phyloP scores from a whole-genome alignment of 768 basidiomycete species.

The Boletus pseudopeckii region DNA sequence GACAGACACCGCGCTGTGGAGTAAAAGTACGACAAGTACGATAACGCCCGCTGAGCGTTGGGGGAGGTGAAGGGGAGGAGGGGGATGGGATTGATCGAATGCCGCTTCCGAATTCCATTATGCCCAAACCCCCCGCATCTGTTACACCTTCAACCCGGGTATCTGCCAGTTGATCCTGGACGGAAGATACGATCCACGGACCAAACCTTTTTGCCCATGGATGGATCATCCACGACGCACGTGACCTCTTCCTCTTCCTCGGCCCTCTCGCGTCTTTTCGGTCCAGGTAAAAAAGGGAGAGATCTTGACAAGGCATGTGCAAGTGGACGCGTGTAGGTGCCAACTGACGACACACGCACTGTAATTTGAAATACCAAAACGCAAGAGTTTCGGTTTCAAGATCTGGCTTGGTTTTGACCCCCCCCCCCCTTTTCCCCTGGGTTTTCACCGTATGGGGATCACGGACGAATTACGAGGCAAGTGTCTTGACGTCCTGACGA shows the following conservation, averaged over 20 bases:
- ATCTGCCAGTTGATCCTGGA: background rate
- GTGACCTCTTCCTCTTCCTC: background rate
- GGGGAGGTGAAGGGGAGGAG: no score
- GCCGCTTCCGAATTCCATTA: background rate
- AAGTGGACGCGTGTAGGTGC: background rate
- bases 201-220: background rate
- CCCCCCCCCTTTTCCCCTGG: background rate
- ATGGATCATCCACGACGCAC: background rate
- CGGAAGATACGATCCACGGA: background rate
- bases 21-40: background rate
- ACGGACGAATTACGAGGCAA: no score
- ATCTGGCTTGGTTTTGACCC: background rate
- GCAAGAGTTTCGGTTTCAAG: slow-evolving; percentile 11
- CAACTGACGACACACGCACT: background rate
- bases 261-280: no score
- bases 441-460: background rate
- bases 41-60: background rate
- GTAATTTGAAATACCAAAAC: slow-evolving; percentile 20
- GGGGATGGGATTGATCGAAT: background rate
- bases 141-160: background rate
- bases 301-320: background rate
- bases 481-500: background rate
- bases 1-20: background rate
- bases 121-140: background rate
- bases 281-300: background rate